Evolutionary conservation across 768 basidiomycete genomes (phyloP).

Genomic region (Lanmaoa pseudosensibilis): DNA sequence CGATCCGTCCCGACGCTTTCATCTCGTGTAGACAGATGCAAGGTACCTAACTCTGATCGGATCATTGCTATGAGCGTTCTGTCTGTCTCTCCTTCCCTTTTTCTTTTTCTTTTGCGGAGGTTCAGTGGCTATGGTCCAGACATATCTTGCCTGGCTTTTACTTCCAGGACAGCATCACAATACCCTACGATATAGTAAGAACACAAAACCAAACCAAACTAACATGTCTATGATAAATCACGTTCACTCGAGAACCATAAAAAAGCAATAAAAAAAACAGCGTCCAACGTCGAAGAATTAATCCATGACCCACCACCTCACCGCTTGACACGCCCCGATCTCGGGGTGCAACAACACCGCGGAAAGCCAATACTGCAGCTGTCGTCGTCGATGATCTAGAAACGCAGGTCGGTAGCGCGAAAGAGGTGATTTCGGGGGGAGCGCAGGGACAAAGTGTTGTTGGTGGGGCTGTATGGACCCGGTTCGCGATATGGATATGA

Average conservation of each 20-base stretch:
- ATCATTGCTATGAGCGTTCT: neutral
- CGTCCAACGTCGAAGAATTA: constrained; percentile 1
- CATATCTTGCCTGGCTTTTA: neutral
- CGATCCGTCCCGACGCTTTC: no score
- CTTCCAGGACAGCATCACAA: neutral
- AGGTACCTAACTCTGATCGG: neutral
- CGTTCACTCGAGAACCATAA: neutral
- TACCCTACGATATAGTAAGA: neutral
- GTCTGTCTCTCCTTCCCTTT: no score
- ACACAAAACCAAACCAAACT: neutral
- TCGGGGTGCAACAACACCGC: constrained; percentile 68
- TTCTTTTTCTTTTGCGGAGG: no score
- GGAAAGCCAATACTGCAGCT: constrained; percentile 66
- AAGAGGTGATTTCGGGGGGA: constrained; percentile 70
- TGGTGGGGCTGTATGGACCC: constrained; percentile 42
- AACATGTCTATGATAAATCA: neutral
- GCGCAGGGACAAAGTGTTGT: constrained; percentile 49
- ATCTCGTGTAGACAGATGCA: neutral
- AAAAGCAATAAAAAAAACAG: constrained; percentile 12
- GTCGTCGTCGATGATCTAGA: constrained; percentile 59
- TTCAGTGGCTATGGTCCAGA: no score
- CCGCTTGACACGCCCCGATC: constrained; percentile 59
- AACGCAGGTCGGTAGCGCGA: constrained; percentile 68
- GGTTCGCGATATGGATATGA: no score
- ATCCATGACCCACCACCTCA: constrained; percentile 61